Base-by-base conservation (phyloP, 2,329 filamentous ascomycete genomes). In the Cryphonectria naterciae region DNA sequence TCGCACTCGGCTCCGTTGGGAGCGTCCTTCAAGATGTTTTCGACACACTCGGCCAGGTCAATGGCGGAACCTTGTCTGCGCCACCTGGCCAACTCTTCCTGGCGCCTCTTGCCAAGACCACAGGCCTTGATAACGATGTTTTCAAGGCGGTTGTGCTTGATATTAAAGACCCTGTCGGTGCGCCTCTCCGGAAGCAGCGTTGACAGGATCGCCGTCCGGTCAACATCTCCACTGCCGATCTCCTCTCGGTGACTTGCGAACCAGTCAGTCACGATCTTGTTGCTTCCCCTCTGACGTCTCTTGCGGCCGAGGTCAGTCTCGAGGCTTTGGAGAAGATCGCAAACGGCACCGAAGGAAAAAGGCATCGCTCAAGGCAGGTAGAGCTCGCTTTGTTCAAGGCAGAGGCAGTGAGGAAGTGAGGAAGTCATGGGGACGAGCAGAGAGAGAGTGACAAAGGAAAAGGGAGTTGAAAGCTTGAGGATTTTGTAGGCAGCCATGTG, bases 171-270 rank as follows among this genome's bases (percentile, higher is more conserved):
- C 39, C 93, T 88, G 77, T 97, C 94, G 2, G 89, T 90, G 68
- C 94, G 86, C 74, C 87, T 90, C 73, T 94, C 91, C 0, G 94
- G 93, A 0, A 97, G 86, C 0, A 98, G 80, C 2, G 91, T 90
- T 1, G 92, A 95, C 0, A 97, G 83, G 1, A 97, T 81, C 2
- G 92, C 91, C 1, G 88, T 82, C 1, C 85, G 83, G 75, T 90
- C 83, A 1, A 87, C 88, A 39, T 86, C 83, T 10, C 87, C 81
- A 0, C 85, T 83, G 76, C 90, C 82, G 22, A 97, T 85, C 1
- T 81, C 80, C 22, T 80, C 79, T 6, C 87, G 87, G 77, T 97
- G 87, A 1, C 83, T 81, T 19, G 79, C 78, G 79, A 97, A 96
- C 94, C 95, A 98, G 39, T 83, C 79, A 13, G 81, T 77, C 49